Evolutionary conservation across 2,329 filamentous ascomycete species (phyloP), one percentile per base, ranked within the genome.

Genomic region (Colletotrichum tropicicola): DNA sequence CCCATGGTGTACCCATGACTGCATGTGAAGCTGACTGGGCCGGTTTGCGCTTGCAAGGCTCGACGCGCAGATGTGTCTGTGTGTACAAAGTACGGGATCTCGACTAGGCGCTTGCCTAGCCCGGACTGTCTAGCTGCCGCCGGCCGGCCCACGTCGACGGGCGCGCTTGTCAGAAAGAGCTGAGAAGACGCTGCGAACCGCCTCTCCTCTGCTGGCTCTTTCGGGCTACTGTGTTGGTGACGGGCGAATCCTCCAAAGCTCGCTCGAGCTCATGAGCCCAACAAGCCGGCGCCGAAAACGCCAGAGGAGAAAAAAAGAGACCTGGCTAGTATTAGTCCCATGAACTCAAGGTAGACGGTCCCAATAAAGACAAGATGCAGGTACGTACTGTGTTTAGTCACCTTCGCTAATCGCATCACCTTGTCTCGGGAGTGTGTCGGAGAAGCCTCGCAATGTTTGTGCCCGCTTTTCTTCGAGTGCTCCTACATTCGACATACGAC

Each of bases 331-430:
- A 27, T 51, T 44, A 49, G 48, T 51, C 28, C 30, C 35, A 43
- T 25, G 17, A 48, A 51, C n/a, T 39, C 43, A 21, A 59, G 35
- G 47, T 54, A 19, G 17, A 45, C 23, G 30, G 37, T 28, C 27
- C 45, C 54, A 32, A 30, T 47, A 54, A 32, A 41, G 17, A n/a
- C 28, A 53, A 41, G n/a, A 21, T 5, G 15, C 28, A 4, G 51
- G 57, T 62, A 62, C 49, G 62, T 62, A 56, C 62, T 41, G n/a
- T 23, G 30, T 39, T 65, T 60, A 52, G 60, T 64, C 55, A 60
- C 60, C 30, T 49, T 65, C 61, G 32, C 56, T 45, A 49, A 60
- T 60, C 61, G 61, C 59, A 51, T 64, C 55, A 53, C 41, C 25
- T 54, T 48, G 58, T 48, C 35, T 65, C 61, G 61, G 61, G 49